These are phyloP conservation scores for Chloromonas sp. DNA, from an alignment of 163 green algal species.

Conservation along the genomic window DNA sequence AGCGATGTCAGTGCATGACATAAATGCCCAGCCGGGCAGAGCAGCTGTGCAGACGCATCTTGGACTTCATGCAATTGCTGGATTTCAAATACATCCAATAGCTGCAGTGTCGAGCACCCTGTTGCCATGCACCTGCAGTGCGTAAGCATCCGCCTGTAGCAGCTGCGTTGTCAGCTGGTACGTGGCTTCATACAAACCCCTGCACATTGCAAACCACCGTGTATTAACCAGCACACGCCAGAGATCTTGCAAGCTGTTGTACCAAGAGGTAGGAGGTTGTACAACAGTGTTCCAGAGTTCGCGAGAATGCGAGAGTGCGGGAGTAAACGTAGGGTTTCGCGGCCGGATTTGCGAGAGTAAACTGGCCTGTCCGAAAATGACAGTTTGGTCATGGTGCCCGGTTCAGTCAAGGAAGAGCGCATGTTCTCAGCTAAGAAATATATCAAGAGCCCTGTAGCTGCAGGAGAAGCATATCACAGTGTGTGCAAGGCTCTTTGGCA, in stretches of 20 bases:
- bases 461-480: no score
- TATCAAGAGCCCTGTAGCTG: no score
- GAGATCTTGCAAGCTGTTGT: background rate
- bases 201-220: background rate
- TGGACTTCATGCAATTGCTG: no score
- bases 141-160: conserved; percentile 63
- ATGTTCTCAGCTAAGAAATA: no score
- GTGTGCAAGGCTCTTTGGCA: no score
- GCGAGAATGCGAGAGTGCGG: no score
- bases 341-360: background rate
- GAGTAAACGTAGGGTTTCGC: no score
- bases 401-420: no score
- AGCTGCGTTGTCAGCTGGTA: conserved; percentile 44
- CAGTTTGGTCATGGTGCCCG: background rate
- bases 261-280: background rate
- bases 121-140: conserved; percentile 23
- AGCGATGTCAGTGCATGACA: no score
- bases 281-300: background rate
- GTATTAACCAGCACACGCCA: background rate
- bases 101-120: no score
- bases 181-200: conserved; percentile 21
- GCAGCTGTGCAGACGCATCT: background rate
- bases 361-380: background rate
- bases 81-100: no score
- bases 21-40: background rate